Conservation (phyloP, 1,284 basidiomycete species). For the Pseudozyma flocculosa region DNA sequence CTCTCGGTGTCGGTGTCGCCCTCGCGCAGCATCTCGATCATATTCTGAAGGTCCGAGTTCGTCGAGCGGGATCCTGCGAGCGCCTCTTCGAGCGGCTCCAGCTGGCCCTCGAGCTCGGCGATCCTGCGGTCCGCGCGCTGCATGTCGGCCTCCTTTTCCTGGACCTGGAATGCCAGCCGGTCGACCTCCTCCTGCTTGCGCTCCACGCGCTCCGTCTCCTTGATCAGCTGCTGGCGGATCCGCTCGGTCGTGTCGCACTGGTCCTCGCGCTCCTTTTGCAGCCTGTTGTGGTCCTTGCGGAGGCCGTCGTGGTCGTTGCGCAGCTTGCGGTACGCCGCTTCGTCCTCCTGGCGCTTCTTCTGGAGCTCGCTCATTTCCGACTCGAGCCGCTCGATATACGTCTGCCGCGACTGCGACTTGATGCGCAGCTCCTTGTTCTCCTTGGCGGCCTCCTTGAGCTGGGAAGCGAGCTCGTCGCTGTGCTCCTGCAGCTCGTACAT, state of each 20-base stretch:
- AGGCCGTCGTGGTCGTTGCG: no score
- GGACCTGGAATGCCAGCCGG: constrained; percentile 7
- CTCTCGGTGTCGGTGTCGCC: no score
- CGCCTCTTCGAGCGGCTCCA: constrained; percentile 1
- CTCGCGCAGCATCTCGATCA: not conserved
- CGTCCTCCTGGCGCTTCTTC: not conserved
- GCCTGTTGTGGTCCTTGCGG: not conserved
- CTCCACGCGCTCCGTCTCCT: constrained; percentile 6
- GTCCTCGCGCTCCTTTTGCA: not conserved
- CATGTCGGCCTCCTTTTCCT: constrained; percentile 53
- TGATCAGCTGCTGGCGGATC: constrained; percentile 5
- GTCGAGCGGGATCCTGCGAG: not conserved
- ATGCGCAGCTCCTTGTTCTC: constrained; percentile 4
- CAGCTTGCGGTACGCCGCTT: not conserved
- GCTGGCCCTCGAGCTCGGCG: constrained; percentile 2
- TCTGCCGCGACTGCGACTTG: not conserved
- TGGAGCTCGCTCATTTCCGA: not conserved
- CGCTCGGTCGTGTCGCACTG: not conserved
- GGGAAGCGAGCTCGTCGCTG: not conserved
- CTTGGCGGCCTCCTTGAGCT: constrained; percentile 4
- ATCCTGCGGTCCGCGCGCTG: not conserved
- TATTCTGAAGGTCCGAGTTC: not conserved
- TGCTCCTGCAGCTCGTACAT: no score
- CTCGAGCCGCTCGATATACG: no score
- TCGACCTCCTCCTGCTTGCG: constrained; percentile 8